Percentiles rank a stretch among this genome's conserved stretches.
Evolutionary conservation across 1,284 basidiomycete genomes (phyloP).

Genomic region (Pseudozyma flocculosa): DNA sequence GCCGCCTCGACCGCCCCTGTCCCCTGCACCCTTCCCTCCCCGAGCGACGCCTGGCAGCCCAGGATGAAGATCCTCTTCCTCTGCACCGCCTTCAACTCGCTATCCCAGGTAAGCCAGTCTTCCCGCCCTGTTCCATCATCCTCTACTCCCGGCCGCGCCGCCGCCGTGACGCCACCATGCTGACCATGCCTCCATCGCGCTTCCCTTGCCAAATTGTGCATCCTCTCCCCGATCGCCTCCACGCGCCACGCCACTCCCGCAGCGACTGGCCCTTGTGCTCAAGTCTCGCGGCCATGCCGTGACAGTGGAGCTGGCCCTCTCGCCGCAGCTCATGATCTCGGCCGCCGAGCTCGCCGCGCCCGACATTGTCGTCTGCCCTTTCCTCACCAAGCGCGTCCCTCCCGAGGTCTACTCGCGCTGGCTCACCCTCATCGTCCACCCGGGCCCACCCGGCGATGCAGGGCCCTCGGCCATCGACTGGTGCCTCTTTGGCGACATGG

Average conservation of each 20-base stretch:
- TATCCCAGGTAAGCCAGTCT: conserved; percentile 53
- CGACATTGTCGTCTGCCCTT: conserved; percentile 61
- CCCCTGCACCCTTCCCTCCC: too few relatives aligned
- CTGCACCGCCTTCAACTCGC: conserved; percentile 61
- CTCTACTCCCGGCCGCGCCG: too few relatives aligned
- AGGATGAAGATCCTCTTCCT: conserved; percentile 59
- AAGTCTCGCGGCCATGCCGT: conserved; percentile 56
- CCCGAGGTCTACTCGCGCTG: conserved; percentile 58
- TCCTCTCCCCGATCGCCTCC: too few relatives aligned
- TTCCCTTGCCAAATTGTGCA: too few relatives aligned
- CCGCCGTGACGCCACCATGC: too few relatives aligned
- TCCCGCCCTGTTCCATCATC: too few relatives aligned
- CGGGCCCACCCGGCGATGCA: conserved; percentile 61
- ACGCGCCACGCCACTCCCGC: too few relatives aligned
- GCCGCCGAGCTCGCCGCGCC: conserved; percentile 58
- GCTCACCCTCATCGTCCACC: conserved; percentile 62
- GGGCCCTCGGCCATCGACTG: conserved; percentile 62
- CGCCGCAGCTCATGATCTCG: conserved; percentile 59
- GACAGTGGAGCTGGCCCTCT: conserved; percentile 59
- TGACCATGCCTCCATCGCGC: too few relatives aligned
- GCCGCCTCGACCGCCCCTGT: too few relatives aligned
- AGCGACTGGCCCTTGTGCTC: conserved; percentile 56
- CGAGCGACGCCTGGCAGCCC: too few relatives aligned
- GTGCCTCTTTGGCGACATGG: conserved; percentile 61
- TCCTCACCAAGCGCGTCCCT: conserved; percentile 61